Conservation (phyloP, 306 rosid species). For the Notholithocarpus densiflorus region DNA sequence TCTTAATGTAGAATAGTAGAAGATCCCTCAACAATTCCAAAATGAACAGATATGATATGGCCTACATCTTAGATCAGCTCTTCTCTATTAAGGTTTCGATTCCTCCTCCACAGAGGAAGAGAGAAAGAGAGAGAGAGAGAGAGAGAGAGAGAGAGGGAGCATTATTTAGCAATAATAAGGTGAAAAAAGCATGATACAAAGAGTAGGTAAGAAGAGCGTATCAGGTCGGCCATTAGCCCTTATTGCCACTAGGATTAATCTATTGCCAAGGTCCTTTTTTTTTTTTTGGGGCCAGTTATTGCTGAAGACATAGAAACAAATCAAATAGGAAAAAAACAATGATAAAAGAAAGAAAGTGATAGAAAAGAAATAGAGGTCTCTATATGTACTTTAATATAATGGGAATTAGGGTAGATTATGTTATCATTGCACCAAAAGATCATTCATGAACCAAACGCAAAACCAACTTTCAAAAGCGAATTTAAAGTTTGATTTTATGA, state of each 20-base stretch:
- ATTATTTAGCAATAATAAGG: slow-evolving; percentile 22
- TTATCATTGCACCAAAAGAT: not conserved
- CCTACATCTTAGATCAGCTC: not conserved
- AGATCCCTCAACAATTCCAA: not conserved
- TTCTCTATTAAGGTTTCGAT: not conserved
- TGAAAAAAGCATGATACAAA: slow-evolving; percentile 3
- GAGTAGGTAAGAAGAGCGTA: slow-evolving; percentile 53
- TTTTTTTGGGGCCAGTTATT: not conserved
- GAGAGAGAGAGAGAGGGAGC: not conserved
- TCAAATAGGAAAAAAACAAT: not conserved
- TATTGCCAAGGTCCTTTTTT: not conserved
- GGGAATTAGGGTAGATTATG: not conserved
- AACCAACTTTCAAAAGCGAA: not conserved
- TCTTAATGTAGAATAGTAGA: not conserved
- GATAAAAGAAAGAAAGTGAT: not conserved
- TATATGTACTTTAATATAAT: not conserved
- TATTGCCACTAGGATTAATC: slow-evolving; percentile 39
- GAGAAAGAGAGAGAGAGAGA: not conserved
- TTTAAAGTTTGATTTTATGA: not conserved
- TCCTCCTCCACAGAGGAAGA: not conserved
- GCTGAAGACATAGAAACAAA: not conserved
- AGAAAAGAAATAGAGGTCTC: not conserved
- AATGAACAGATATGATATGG: not conserved
- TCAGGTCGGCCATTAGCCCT: slow-evolving; percentile 53
- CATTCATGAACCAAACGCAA: not conserved